A percentile compares a stretch with the other conserved stretches of the same genome.
Conservation (phyloP, 202 grass and related monocot genomes). For the Schoenoplectus triqueter region DNA sequence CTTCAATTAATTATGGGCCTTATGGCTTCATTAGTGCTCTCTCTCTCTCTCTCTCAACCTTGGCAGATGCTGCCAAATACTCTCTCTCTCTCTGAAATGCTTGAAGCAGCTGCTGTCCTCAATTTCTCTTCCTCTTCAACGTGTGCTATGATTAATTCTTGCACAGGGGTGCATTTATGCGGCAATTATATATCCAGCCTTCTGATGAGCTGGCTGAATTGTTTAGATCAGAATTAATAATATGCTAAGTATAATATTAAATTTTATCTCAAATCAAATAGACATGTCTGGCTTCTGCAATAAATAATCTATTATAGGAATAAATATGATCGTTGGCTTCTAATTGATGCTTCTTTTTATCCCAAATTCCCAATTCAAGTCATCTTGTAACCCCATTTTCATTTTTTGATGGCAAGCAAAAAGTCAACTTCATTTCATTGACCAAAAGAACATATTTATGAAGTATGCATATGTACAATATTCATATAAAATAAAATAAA, state of each 20-base stretch:
- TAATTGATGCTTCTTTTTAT: slow-evolving; percentile 2
- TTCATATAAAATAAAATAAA: too few relatives aligned
- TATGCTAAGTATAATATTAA: not conserved
- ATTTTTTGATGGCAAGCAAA: too few relatives aligned
- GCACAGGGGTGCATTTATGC: not conserved
- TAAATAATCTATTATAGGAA: not conserved
- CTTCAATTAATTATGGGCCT: too few relatives aligned
- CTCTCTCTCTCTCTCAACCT: too few relatives aligned
- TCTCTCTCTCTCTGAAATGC: not conserved
- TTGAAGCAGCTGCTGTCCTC: not conserved
- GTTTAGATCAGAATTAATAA: not conserved
- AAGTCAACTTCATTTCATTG: too few relatives aligned
- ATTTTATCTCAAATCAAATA: slow-evolving; percentile 3
- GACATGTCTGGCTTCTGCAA: slow-evolving; percentile 10
- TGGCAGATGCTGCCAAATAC: not conserved
- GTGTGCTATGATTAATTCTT: slow-evolving; percentile 19
- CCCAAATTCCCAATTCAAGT: not conserved
- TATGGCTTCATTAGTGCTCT: too few relatives aligned
- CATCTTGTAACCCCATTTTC: not conserved
- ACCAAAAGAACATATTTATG: too few relatives aligned
- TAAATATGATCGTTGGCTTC: not conserved
- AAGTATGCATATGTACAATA: too few relatives aligned
- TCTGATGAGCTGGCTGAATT: slow-evolving; percentile 7
- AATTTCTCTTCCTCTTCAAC: not conserved
- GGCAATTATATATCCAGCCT: slow-evolving; percentile 11